phyloP scores from a whole-genome alignment of 352 stramenopile genomes.

The Pythium utonaiense region DNA sequence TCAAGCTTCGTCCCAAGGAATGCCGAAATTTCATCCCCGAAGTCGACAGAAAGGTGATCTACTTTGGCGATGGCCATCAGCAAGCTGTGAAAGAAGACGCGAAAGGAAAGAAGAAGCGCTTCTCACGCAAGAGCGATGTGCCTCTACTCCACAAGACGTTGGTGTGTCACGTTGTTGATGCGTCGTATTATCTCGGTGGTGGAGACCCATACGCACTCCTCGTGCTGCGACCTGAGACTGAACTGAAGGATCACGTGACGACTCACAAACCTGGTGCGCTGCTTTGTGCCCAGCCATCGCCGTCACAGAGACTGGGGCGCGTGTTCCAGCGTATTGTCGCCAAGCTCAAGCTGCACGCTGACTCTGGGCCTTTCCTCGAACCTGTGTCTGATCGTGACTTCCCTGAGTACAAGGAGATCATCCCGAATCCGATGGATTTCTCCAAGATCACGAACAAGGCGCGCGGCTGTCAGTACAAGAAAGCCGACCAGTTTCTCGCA shows the following conservation, averaged over 20 bases:
- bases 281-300: slow-evolving; percentile 65
- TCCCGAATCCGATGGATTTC: slow-evolving; percentile 73
- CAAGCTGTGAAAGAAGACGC: slow-evolving; percentile 77
- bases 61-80: slow-evolving; percentile 82
- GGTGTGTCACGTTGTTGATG: slow-evolving; percentile 55
- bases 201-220: slow-evolving; percentile 76
- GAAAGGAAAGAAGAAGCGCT: slow-evolving; percentile 73
- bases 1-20: slow-evolving; percentile 74
- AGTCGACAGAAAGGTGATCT: slow-evolving; percentile 53
- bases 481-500: slow-evolving; percentile 43
- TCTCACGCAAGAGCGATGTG: slow-evolving; percentile 65
- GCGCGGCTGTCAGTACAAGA: slow-evolving; percentile 55
- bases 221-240: slow-evolving; percentile 37
- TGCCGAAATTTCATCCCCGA: slow-evolving; percentile 77
- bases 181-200: slow-evolving; percentile 78
- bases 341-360: slow-evolving; percentile 55
- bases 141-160: slow-evolving; percentile 45
- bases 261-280: slow-evolving; percentile 30
- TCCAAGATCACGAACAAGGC: slow-evolving; percentile 53
- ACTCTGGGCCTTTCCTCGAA: slow-evolving; percentile 74
- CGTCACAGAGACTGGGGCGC: slow-evolving; percentile 49
- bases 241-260: slow-evolving; percentile 29
- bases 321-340: slow-evolving; percentile 59
- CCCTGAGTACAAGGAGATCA: slow-evolving; percentile 81
- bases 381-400: slow-evolving; percentile 80